Evolutionary conservation across 108 stramenopile genomes (phyloP).

Genomic region (Cyclotella sp.): DNA sequence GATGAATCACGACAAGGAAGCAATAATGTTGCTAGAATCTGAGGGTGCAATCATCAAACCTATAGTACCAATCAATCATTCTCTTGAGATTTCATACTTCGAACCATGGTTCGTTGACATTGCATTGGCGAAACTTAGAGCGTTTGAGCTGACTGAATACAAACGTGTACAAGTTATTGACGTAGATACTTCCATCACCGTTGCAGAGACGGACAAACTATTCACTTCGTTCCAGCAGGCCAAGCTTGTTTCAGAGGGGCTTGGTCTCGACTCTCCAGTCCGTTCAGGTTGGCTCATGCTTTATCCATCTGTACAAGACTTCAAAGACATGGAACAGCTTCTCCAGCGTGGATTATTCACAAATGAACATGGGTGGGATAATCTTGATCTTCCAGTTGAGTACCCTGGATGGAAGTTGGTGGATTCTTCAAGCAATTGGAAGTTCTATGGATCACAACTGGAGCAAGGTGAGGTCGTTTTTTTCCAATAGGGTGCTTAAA

Average conservation of each 20-base stretch:
- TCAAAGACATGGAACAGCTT: slow-evolving; percentile 4
- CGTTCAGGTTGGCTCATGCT: slow-evolving; percentile 20
- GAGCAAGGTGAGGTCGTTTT: background rate
- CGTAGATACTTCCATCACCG: slow-evolving; percentile 5
- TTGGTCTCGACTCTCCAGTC: slow-evolving; percentile 8
- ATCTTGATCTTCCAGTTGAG: background rate
- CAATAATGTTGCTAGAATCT: background rate
- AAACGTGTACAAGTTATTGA: slow-evolving; percentile 17
- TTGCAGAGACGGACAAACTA: background rate
- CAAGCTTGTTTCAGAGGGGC: slow-evolving; percentile 21
- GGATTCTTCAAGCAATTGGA: background rate
- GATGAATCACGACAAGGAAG: background rate
- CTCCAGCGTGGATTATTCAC: slow-evolving; percentile 3
- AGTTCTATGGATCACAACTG: slow-evolving; percentile 7
- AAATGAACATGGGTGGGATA: slow-evolving; percentile 3
- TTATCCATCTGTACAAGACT: background rate
- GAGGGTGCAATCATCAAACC: slow-evolving; percentile 17
- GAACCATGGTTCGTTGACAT: slow-evolving; percentile 28
- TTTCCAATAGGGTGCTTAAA: no score
- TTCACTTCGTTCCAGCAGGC: slow-evolving; percentile 1
- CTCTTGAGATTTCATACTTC: slow-evolving; percentile 1
- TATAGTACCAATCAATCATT: slow-evolving; percentile 1
- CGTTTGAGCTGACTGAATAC: slow-evolving; percentile 25
- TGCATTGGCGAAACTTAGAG: slow-evolving; percentile 14
- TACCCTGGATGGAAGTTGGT: background rate